Conservation (phyloP, 495 filamentous ascomycete species). For the Neurospora sp. region DNA sequence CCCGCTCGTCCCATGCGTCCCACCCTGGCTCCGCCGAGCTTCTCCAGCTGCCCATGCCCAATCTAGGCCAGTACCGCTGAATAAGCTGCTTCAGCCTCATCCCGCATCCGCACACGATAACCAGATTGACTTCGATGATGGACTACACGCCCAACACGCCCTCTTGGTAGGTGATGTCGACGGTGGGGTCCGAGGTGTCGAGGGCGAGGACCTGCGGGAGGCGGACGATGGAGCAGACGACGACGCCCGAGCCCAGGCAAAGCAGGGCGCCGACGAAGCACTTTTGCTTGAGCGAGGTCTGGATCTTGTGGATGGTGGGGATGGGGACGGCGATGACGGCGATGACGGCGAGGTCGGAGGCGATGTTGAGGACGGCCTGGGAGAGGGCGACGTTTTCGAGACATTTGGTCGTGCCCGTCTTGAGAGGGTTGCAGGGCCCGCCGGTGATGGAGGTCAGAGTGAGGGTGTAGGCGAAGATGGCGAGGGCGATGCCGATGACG, state of each 20-base stretch:
- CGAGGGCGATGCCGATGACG: conserved; percentile 6
- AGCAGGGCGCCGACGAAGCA: conserved; percentile 8
- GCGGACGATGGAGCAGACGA: conserved; percentile 16
- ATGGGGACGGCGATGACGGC: conserved; percentile 31
- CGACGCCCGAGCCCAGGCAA: conserved; percentile 12
- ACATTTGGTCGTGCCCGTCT: conserved; percentile 5
- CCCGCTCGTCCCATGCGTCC: not conserved
- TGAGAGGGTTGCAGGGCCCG: conserved; percentile 11
- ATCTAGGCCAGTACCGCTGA: conserved; percentile 3
- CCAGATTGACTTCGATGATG: conserved; percentile 27
- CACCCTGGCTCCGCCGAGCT: not conserved
- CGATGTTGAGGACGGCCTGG: conserved; percentile 30
- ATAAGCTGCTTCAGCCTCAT: conserved; percentile 15
- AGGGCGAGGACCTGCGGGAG: conserved; percentile 12
- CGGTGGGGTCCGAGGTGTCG: not conserved
- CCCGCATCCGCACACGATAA: conserved; percentile 26
- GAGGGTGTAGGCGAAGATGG: conserved; percentile 10
- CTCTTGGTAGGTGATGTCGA: conserved; percentile 13
- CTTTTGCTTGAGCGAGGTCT: conserved; percentile 10
- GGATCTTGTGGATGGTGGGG: conserved; percentile 24
- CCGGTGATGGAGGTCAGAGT: conserved; percentile 8
- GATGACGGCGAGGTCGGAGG: conserved; percentile 29
- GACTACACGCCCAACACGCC: conserved; percentile 30
- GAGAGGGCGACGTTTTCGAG: conserved; percentile 18
- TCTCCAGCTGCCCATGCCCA: conserved; percentile 4